Conservation (phyloP, 2,329 filamentous ascomycete species). For the Verticillium alfalfae region DNA sequence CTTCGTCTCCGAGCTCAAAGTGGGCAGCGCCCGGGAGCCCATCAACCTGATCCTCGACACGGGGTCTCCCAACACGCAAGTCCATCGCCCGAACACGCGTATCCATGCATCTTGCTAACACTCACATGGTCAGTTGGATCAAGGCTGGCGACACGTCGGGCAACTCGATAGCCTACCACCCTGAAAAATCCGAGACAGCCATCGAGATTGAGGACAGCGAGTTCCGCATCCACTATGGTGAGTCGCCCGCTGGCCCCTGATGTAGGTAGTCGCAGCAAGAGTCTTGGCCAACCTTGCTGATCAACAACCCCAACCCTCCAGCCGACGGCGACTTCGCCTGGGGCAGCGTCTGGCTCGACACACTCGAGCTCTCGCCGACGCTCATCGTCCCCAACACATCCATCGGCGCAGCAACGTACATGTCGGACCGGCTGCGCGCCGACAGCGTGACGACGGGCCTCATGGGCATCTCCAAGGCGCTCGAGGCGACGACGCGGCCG, state of each 20-base stretch:
- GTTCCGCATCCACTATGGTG: constrained; percentile 46
- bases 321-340: constrained; percentile 37
- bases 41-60: constrained; percentile 8
- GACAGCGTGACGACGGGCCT: constrained; percentile 41
- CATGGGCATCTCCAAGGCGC: constrained; percentile 43
- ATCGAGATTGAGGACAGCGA: constrained; percentile 30
- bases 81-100: no score
- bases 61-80: constrained; percentile 6
- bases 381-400: constrained; percentile 33
- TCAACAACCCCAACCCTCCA: constrained; percentile 8
- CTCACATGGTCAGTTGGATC: constrained; percentile 2
- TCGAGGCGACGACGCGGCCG: constrained; percentile 37
- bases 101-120: not conserved
- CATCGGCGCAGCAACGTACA: constrained; percentile 41
- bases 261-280: not conserved
- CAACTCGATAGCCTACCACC: constrained; percentile 36
- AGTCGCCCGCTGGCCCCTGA: constrained; percentile 24
- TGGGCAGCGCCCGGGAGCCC: not conserved
- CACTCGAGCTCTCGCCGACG: constrained; percentile 32
- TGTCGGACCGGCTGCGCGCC: constrained; percentile 36
- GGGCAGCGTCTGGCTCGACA: constrained; percentile 47
- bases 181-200: constrained; percentile 39
- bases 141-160: constrained; percentile 34
- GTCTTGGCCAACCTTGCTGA: not conserved
- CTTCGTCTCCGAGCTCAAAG: not conserved